A percentile compares a stretch with the other conserved stretches of the same genome.
phyloP scores from a whole-genome alignment of 2,329 filamentous ascomycete species.

The Trichoderma brevicompactum region DNA sequence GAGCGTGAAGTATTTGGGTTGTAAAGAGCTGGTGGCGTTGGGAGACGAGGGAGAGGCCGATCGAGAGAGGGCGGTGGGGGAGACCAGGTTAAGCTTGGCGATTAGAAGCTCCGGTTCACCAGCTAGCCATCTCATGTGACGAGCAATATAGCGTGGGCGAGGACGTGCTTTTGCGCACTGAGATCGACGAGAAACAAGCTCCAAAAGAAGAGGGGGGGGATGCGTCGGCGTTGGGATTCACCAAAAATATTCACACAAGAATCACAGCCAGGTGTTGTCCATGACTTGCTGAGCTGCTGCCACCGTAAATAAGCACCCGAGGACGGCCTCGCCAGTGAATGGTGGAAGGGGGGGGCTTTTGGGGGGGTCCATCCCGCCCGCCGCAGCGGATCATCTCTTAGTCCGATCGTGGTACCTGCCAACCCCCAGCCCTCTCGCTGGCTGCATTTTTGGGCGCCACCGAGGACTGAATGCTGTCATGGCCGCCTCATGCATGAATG shows the following conservation, averaged over 20 bases:
- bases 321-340: conserved; percentile 20
- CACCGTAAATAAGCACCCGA: conserved; percentile 28
- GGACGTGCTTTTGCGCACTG: conserved; percentile 8
- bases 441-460: conserved; percentile 20
- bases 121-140: conserved; percentile 33
- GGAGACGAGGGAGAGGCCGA: conserved; percentile 23
- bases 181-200: neutral
- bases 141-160: conserved; percentile 14
- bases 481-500: conserved; percentile 27
- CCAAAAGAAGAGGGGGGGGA: neutral
- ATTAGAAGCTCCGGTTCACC: conserved; percentile 31
- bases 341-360: conserved; percentile 11
- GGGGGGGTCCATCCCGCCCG: conserved; percentile 26
- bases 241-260: conserved; percentile 11
- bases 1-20: conserved; percentile 5
- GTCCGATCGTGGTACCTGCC: conserved; percentile 19
- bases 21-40: conserved; percentile 24
- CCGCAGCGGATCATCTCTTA: conserved; percentile 31
- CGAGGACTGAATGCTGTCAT: conserved; percentile 3
- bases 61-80: conserved; percentile 29
- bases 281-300: conserved; percentile 14
- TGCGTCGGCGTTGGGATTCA: conserved; percentile 19
- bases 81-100: conserved; percentile 28
- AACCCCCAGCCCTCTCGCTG: conserved; percentile 1
- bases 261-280: conserved; percentile 9